Percentiles rank a stretch among this genome's conserved stretches.
Evolutionary conservation across 495 filamentous ascomycete genomes (phyloP).

Genomic region (Trypethelium eluteriae): DNA sequence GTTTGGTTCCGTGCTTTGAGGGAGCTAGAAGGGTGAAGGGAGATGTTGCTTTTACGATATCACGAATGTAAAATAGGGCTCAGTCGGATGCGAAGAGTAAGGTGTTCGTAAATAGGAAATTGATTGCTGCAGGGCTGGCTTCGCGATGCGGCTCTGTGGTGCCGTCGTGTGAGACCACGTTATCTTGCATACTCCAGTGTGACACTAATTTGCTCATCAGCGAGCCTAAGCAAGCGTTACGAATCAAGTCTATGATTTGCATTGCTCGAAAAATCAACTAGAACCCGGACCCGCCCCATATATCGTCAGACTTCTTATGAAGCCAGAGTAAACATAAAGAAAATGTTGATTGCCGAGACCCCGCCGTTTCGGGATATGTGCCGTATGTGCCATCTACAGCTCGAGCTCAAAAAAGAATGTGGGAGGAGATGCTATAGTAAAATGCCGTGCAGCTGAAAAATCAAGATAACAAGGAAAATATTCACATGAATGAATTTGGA

Average conservation of each 20-base stretch:
- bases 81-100: too few species aligned
- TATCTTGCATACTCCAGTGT: too few species aligned
- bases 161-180: too few species aligned
- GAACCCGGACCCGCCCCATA: neutral
- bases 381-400: neutral
- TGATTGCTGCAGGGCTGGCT: too few species aligned
- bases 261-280: neutral
- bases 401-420: neutral
- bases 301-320: neutral
- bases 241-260: constrained; percentile 1
- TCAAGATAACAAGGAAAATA: neutral
- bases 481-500: neutral
- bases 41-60: neutral
- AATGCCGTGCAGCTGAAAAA: neutral
- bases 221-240: neutral
- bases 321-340: neutral
- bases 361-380: neutral
- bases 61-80: too few species aligned
- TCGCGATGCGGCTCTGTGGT: too few species aligned
- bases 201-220: too few species aligned
- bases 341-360: neutral
- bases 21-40: neutral
- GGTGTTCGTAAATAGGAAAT: too few species aligned
- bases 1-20: neutral
- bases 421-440: neutral